Base-by-base conservation (phyloP, 352 stramenopile species). In the Halophytophthora polymorphica region DNA sequence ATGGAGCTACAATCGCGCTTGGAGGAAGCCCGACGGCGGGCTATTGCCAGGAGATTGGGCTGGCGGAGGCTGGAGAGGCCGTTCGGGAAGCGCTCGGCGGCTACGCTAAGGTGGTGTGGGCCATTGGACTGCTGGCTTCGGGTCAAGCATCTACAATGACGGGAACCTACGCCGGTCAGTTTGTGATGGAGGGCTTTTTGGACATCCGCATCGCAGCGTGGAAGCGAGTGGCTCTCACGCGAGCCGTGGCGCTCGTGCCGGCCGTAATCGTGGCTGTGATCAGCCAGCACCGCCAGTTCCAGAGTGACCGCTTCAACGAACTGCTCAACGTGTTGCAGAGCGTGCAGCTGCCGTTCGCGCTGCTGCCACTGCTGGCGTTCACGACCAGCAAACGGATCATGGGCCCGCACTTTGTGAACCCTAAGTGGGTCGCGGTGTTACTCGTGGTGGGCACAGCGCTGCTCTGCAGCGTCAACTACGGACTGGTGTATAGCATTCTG, bases 161-260 rank as follows among this genome's bases (percentile, higher is more conserved):
- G 1, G 93, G 88, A 6, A 98, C 93, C 13, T 98, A 96, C 57
- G 90, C 93, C 3, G 91, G 91, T 6, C 93, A 98, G 65, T 96
- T 96, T 39, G 84, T 98, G 18, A 98, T 97, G 83, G 87, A 97
- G 47, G 93, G 89, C 12, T 98, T 98, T 60, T 55, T 98, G 11
- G 61, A 96, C 38, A 69, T 97, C 11, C 62, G 77, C 33, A 77
- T 97, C 29, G 60, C 80, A 2, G 69, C 88, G 2, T 95, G 88
- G 76, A 71, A 88, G 45, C 74, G 93, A 29, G 85, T 94, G 6
- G 83, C 86, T 4, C 52, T 97, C 3, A 98, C 91, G 0, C 77
- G 93, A 14, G 57, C 83, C 12, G 71, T 98, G 8, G 90, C 92
- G 0, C 75, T 98, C 11, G 50, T 86, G 11, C 88, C 86, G 0